Evolutionary conservation across 1,284 basidiomycete genomes (phyloP), one percentile per base, ranked within the genome.

Genomic region (Rhodotorula sp.): DNA sequence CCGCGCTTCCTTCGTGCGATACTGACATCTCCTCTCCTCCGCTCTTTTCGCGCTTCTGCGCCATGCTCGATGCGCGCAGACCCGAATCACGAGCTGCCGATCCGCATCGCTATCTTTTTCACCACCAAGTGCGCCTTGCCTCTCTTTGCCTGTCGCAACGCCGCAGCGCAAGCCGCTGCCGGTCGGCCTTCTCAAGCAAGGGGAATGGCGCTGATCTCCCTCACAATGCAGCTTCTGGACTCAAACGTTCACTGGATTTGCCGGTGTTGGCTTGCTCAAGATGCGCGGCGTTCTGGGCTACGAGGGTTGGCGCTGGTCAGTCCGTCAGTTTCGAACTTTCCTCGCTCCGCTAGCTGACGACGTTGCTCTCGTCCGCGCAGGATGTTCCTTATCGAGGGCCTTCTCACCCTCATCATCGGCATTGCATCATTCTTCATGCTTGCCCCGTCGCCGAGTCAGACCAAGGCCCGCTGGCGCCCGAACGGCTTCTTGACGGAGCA

Each of bases 401-500:
- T 60, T 1, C 41, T 61, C 34, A 68, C 66, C 19, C 57, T 65
- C 23, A 7, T 41, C 19, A 80, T 81, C 59, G 80, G 80, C 14
- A 53, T 78, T 21, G 46, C 81, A 17, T 81, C 81, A 0, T 79
- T 82, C 64, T 63, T 79, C 53, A 73, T 62, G 34, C 62, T 64
- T n/a, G 34, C 34, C 34, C 78, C 81, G 5, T 66, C 77, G 4
- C 82, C 83, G 0, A 81, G 80, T 0, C 78, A 82, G 72, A 83
- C 81, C 21, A 75, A 74, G 41, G 70, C 68, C 17, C 66, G 75
- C 10, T 74, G 77, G 64, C 72, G 81, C 7, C 70, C 73, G 5
- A 80, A 81, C n/a, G 81, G 81, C 1, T 84, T 81, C 80, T 84
- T 84, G 74, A 81, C 78, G 1, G 83, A 83, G 54, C 75, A 81